A percentile compares a stretch with the other conserved stretches of the same genome.
phyloP scores from a whole-genome alignment of 73 alveolate species.

The Uronychia setigera region DNA sequence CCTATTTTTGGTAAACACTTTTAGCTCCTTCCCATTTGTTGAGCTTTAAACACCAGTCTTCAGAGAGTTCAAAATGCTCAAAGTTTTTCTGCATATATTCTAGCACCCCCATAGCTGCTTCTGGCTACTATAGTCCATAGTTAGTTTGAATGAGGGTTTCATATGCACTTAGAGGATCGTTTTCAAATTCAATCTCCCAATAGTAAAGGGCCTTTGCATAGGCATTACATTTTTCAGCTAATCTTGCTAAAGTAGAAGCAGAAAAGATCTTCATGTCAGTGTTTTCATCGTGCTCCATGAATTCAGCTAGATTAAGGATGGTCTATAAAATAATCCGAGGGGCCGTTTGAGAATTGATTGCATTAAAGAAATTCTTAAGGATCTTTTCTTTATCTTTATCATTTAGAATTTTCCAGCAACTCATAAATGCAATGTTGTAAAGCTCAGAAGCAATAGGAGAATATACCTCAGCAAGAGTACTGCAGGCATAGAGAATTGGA shows the following conservation, averaged over 20 bases:
- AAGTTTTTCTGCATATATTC: slow-evolving; percentile 81
- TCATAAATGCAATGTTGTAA: slow-evolving; percentile 92
- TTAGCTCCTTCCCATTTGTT: slow-evolving; percentile 96
- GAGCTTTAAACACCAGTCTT: slow-evolving; percentile 92
- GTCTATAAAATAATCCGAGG: slow-evolving; percentile 89
- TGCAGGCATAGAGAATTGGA: slow-evolving; percentile 87
- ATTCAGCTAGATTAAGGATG: slow-evolving; percentile 95
- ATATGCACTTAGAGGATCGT: slow-evolving; percentile 76
- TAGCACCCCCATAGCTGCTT: slow-evolving; percentile 97
- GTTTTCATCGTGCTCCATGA: slow-evolving; percentile 95
- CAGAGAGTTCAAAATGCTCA: slow-evolving; percentile 65
- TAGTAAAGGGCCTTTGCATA: slow-evolving; percentile 98
- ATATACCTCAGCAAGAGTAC: slow-evolving; percentile 89
- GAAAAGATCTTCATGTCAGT: slow-evolving; percentile 84
- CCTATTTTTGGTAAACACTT: slow-evolving; percentile 75
- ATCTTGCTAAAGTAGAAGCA: slow-evolving; percentile 87
- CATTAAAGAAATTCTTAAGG: slow-evolving; percentile 71
- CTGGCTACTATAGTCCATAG: slow-evolving; percentile 91
- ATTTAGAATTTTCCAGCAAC: slow-evolving; percentile 89
- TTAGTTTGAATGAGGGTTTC: slow-evolving; percentile 86
- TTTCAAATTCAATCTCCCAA: slow-evolving; percentile 93
- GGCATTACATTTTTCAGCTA: slow-evolving; percentile 97
- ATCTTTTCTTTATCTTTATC: slow-evolving; percentile 82
- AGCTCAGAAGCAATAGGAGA: slow-evolving; percentile 90
- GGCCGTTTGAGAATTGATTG: slow-evolving; percentile 75